phyloP scores from a whole-genome alignment of 106 monocot species.

The Chionographis japonica region DNA sequence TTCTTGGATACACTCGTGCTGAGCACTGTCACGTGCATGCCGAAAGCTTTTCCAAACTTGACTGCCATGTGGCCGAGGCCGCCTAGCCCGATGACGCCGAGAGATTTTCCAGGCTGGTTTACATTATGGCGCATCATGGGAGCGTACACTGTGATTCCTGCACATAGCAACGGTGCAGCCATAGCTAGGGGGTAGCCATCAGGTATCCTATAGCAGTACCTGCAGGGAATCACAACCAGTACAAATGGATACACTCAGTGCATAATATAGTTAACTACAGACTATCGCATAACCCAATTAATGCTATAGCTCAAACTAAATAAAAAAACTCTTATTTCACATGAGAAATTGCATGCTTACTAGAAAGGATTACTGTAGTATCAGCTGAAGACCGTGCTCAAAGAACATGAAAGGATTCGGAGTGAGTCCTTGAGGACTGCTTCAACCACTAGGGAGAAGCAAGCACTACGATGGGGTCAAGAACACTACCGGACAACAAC shows the following conservation, averaged over 20 bases:
- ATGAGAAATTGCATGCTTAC: no score
- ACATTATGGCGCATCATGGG: slow-evolving; percentile 84
- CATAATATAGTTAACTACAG: not conserved
- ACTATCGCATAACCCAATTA: no score
- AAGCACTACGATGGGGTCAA: no score
- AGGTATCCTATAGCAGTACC: slow-evolving; percentile 82
- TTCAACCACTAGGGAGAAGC: no score
- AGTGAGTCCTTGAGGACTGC: no score
- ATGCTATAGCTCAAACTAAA: no score
- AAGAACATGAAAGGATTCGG: no score
- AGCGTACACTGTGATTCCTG: slow-evolving; percentile 81
- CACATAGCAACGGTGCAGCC: slow-evolving; percentile 87
- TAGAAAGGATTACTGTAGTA: no score
- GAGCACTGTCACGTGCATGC: slow-evolving; percentile 73
- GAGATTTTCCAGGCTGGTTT: slow-evolving; percentile 90
- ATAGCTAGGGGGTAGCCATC: slow-evolving; percentile 53
- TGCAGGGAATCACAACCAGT: slow-evolving; percentile 3
- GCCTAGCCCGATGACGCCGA: slow-evolving; percentile 87
- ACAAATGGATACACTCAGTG: not conserved
- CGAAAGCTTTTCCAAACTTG: slow-evolving; percentile 92
- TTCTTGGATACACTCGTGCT: slow-evolving; percentile 82
- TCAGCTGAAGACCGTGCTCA: no score
- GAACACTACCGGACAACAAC: no score
- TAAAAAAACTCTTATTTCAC: no score
- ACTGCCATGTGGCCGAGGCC: slow-evolving; percentile 94